Evolutionary conservation across 345 rosid genomes (phyloP), one percentile per base, ranked within the genome.

Genomic region (Salix udensis): DNA sequence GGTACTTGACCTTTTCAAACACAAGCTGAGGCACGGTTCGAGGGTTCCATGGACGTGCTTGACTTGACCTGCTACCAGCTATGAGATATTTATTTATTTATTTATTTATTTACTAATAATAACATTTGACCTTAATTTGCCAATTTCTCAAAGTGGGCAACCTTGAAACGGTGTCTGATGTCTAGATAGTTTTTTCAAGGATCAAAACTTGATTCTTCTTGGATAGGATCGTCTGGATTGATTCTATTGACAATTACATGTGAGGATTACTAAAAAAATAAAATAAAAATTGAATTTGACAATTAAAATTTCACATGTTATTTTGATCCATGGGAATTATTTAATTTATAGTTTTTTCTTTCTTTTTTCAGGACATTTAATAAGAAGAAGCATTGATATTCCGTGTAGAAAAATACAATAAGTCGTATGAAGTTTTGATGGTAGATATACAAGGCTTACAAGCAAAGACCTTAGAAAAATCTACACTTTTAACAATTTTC

Each of bases 1-100:
- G 37, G 1, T 36, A 36, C 74, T 77, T 62, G 80, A 53, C 67
- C 72, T 44, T 46, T 70, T 46, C 70, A 36, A 46, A 34, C 8
- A 7, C 50, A 48, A 10, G 23, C 7, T 21, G 23, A 62, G 62
- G 64, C 31, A 53, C 77, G 11, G 39, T 30, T 26, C 7, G 23
- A 74, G 15, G 31, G 28, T 44, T 62, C 19, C 80, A 70, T 70
- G 79, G 70, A 77, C 70, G 74, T 77, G 79, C 74, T 46, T 48
- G 52, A 10, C 74, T 46, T 48, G 52, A 10, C 21, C 44, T 19
- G 18, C 15, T 67, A 2, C 60, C 28, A 1, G 28, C 12, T 9
- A 58, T 58, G 64, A 24, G 11, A 23, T 23, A 7, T 1, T 48
- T 15, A 13, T 46, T 28, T 28, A 28, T 28, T 12, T 50, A 1